Evolutionary conservation across 371 early-diverging fungal species (phyloP), one percentile per base, ranked within the genome.

Genomic region (Circinella minor): DNA sequence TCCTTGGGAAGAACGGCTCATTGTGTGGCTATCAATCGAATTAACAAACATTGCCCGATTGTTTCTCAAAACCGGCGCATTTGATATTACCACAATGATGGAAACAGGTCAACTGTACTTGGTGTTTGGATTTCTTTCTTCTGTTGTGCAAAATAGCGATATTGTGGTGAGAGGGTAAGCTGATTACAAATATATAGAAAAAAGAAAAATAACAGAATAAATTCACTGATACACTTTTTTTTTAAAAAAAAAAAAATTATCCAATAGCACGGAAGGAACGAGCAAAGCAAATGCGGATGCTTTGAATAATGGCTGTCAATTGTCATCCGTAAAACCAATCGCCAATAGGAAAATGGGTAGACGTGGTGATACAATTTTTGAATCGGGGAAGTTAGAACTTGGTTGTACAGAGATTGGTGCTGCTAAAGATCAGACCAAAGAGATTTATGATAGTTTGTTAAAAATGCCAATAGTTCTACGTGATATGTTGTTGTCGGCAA

Each of bases 401-500:
- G 68, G 68, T 0, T 67, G 67, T 37, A 36, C 55, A 20, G 64
- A 71, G 38, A 67, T 71, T 37, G 65, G 64, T 20, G 61, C 36
- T 4, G 17, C 9, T 5, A 13, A 11, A 1, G 59, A 68, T 60
- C 18, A 55, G 18, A 67, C 72, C 3, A 71, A 67, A 48, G 65
- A 39, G 36, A 27, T 34, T 4, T n/a, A 48, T 1, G 68, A 67
- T 20, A 36, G 59, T 4, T 4, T 18, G 27, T 36, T 71, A 34
- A 68, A 71, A 60, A 46, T 71, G 68, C 64, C 68, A 17, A 20
- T 55, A 14, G 60, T 63, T 18, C 20, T 67, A 63, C 48, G 55
- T 4, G 72, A 67, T 34, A 71, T 71, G 72, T 48, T 69, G 59
- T 63, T 71, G 37, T 38, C 15, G 51, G 51, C 51, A 13, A 38